Conservation (phyloP, 2,329 filamentous ascomycete species). For the Chaetomiaceae sp. region DNA sequence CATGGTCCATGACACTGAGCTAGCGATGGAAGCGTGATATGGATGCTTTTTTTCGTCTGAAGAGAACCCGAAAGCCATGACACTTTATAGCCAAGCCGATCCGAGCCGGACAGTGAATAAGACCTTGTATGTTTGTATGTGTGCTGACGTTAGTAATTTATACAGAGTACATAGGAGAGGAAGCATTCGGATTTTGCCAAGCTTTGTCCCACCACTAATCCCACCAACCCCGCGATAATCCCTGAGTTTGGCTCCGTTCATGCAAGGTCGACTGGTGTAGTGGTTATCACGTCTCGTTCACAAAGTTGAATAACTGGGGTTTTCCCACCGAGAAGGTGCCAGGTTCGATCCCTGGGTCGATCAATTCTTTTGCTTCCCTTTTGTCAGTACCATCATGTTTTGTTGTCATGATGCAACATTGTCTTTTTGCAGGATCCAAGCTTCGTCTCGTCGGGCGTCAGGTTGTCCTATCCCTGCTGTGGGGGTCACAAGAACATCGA, state of each 20-base stretch:
- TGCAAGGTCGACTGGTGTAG: conserved; percentile 23
- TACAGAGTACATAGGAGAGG: too few relatives aligned
- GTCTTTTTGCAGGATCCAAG: background rate
- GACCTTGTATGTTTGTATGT: too few relatives aligned
- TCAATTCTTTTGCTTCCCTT: conserved; percentile 14
- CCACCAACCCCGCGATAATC: conserved; percentile 6
- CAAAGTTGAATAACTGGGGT: conserved; percentile 13
- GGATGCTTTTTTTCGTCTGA: too few relatives aligned
- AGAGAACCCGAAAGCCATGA: too few relatives aligned
- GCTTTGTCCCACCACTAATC: background rate
- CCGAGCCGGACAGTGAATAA: too few relatives aligned
- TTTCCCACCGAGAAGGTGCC: conserved; percentile 24
- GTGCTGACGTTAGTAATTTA: too few relatives aligned
- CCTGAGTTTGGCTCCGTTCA: background rate
- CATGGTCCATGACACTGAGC: too few relatives aligned
- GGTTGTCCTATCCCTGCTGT: background rate
- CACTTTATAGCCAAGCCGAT: too few relatives aligned
- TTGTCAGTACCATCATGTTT: background rate
- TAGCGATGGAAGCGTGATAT: too few relatives aligned
- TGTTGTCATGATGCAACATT: background rate
- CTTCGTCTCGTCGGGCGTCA: too few relatives aligned
- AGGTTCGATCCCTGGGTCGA: conserved; percentile 26
- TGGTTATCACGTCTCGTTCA: conserved; percentile 27
- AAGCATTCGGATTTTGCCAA: too few relatives aligned
- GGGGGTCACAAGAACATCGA: background rate